Base-by-base conservation (phyloP, 2,329 filamentous ascomycete genomes). In the Paecilomyces formosus region DNA sequence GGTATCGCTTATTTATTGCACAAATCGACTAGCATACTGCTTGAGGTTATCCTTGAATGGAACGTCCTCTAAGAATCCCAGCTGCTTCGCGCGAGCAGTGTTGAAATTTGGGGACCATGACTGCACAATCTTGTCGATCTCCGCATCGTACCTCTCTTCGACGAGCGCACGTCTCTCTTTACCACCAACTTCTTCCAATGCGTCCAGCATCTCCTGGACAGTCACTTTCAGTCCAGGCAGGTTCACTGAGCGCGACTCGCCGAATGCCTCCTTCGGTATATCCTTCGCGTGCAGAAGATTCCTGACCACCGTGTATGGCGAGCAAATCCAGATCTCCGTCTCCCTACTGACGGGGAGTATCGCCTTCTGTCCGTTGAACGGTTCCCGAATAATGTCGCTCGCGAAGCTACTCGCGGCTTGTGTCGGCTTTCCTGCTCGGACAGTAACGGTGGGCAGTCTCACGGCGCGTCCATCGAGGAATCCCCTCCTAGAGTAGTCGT, bases 21-120 rank as follows among this genome's bases (percentile, higher is more conserved):
- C 65, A 65, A 74, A 70, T 31, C 61, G 62, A 56, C 64, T 69
- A 4, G 70, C 71, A 68, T 75, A 77, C 45, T 70, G 68, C 65
- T 67, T 63, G 55, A 78, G 72, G 62, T 76, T 77, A 58, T 75
- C 72, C 57, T 70, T 59, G 62, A 78, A 72, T 0, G 75, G 64
- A 55, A 76, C 68, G 67, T 78, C 76, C 54, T 70, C 72, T 54
- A 65, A 64, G 61, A 78, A 78, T 3, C 76, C 75, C 65, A 88
- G 68, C 8, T 73, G 69, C 59, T 78, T 74, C 3, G 85, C 86
- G 61, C 81, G 79, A 1, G 72, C 68, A 7, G 74, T 81, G 65
- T 85, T 82, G 64, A 85, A 81, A 57, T 81, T 79, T 60, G 80
- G 78, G 11, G 82, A 80, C 85, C 85, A 87, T 60, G 82, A 83